Percentiles rank a stretch among this genome's conserved stretches.
phyloP scores from a whole-genome alignment of 352 stramenopile genomes.

The Globisporangium okanoganense region DNA sequence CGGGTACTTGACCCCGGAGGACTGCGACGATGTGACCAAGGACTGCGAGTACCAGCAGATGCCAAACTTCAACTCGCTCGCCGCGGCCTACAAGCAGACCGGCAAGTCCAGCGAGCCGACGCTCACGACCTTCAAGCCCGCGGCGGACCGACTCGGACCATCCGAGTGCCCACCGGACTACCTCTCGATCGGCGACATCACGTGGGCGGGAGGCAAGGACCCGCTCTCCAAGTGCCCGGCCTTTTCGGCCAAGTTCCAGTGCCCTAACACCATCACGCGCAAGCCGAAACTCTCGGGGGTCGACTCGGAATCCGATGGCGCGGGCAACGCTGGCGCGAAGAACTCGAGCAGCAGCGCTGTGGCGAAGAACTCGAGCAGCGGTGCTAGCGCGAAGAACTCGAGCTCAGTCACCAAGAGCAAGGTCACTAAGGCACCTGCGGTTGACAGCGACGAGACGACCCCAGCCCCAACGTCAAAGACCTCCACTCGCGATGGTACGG shows the following conservation, averaged over 20 bases:
- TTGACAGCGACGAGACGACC: not conserved
- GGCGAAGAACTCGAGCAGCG: not conserved
- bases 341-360: not conserved
- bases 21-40: slow-evolving; percentile 49
- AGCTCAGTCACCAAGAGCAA: not conserved
- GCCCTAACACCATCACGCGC: not conserved
- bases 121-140: slow-evolving; percentile 20
- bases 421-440: not conserved
- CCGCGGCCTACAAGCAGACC: slow-evolving; percentile 27
- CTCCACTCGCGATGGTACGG: no score
- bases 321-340: not conserved
- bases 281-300: not conserved
- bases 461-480: not conserved
- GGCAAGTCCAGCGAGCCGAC: slow-evolving; percentile 29
- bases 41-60: slow-evolving; percentile 53
- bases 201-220: slow-evolving; percentile 21
- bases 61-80: slow-evolving; percentile 64
- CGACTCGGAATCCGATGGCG: not conserved
- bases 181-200: slow-evolving; percentile 22
- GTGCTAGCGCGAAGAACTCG: not conserved
- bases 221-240: slow-evolving; percentile 22
- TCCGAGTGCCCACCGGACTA: slow-evolving; percentile 20
- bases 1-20: slow-evolving; percentile 61
- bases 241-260: slow-evolving; percentile 4
- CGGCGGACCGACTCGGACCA: slow-evolving; percentile 8